Evolutionary conservation across 2,329 filamentous ascomycete genomes (phyloP).

Genomic region (Diaporthe sp.): DNA sequence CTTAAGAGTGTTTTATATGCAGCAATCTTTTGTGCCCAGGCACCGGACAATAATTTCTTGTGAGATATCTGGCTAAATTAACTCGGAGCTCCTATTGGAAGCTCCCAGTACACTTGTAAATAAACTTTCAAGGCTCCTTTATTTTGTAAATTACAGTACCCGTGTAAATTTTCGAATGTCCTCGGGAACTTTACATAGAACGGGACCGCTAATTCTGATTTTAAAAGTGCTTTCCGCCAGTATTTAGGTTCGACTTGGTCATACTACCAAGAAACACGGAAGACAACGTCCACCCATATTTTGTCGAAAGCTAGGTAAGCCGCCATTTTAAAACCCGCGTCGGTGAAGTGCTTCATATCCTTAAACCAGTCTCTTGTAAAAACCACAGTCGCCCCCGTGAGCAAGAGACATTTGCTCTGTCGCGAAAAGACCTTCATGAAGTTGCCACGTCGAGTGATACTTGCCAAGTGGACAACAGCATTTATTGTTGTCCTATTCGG

Average conservation of each 20-base stretch:
- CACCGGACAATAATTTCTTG: not conserved
- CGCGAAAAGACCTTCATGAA: too few relatives aligned
- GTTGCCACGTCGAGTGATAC: not conserved
- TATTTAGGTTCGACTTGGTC: not conserved
- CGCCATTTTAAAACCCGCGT: not conserved
- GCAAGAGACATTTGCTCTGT: not conserved
- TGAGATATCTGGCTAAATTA: not conserved
- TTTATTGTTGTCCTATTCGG: not conserved
- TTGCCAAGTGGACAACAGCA: constrained; percentile 8
- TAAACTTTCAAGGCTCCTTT: not conserved
- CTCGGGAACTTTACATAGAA: too few relatives aligned
- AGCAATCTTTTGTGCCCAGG: not conserved
- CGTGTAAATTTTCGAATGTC: not conserved
- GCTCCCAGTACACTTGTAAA: not conserved
- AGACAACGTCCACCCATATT: not conserved
- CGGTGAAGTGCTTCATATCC: too few relatives aligned
- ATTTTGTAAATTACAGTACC: not conserved
- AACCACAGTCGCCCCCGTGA: not conserved
- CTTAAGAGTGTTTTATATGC: not conserved
- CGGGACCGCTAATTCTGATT: not conserved
- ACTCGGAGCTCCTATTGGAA: too few relatives aligned
- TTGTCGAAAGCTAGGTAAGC: not conserved
- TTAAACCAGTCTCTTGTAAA: not conserved
- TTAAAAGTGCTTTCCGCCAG: not conserved
- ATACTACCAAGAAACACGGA: rapidly evolving